Base-by-base conservation (phyloP, 2,329 filamentous ascomycete genomes). In the Fonsecaea erecta region DNA sequence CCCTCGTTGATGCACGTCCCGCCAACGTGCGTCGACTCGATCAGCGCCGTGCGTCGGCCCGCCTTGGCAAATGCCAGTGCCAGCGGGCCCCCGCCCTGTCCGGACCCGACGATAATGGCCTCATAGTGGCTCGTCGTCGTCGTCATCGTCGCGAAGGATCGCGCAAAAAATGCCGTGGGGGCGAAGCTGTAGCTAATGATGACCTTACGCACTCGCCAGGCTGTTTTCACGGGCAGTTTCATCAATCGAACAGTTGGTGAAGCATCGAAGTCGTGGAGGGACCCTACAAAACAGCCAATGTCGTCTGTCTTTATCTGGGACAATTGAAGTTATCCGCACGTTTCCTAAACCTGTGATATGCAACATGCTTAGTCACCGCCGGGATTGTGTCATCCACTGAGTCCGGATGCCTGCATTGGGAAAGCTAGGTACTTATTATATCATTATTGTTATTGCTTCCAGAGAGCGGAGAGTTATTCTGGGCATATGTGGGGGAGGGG, bases 1-100 rank as follows among this genome's bases (percentile, higher is more conserved):
- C 84, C 84, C 66, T 83, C 82, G 62, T 85, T 85, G 60, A 85
- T 75, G 67, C 83, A 85, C 62, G 80, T 83, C 21, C 67, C 84
- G n/a, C 82, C 83, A 1, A 86, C 75, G 60, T 83, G 77, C 0
- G 75, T 65, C n/a, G 78, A 74, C 69, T 85, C 84, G 58, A 85
- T 74, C 28, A 85, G 73, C 5, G 79, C 79, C 0, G 81, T 81
- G 57, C 78, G 80, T 16, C 77, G 75, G 30, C 79, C 78, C 2
- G 81, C 77, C 32, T 79, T 75, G 12, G 80, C 79, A 37, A 85
- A 80, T 2, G 81, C 78, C 56, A 76, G 74, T 58, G 83, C 82
- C 1, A 85, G 76, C 0, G 83, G 83, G 1, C 80, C 84, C 35
- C 82, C 83, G 48, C 77, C 76, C 73, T 85, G 83, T 51, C 84